phyloP scores from a whole-genome alignment of 495 filamentous ascomycete genomes.

The Chaetomium fimeti region DNA sequence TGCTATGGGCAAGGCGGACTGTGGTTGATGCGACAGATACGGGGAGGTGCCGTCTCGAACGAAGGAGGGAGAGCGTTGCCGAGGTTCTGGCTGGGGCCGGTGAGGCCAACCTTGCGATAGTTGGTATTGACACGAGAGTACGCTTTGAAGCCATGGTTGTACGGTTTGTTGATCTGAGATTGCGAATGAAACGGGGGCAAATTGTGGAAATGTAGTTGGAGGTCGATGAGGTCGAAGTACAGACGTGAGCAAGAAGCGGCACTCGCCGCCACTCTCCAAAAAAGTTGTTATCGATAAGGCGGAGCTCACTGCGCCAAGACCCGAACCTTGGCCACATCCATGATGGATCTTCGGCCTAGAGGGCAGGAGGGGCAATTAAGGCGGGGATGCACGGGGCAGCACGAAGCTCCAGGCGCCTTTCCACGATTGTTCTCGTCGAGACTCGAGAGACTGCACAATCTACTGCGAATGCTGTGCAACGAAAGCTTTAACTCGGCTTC shows the following conservation, averaged over 20 bases:
- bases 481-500: not conserved
- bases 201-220: not conserved
- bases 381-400: not conserved
- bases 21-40: not conserved
- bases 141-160: constrained; percentile 26
- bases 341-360: not conserved
- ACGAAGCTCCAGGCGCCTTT: not conserved
- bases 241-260: not conserved
- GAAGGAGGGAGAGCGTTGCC: not conserved
- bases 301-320: not conserved
- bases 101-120: constrained; percentile 14
- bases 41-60: constrained; percentile 9
- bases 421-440: not conserved
- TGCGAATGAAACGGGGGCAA: not conserved
- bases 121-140: constrained; percentile 12
- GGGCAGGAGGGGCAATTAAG: constrained; percentile 14
- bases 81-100: not conserved
- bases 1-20: constrained; percentile 38
- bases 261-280: not conserved
- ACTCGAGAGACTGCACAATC: not conserved
- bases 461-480: not conserved
- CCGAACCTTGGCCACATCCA: not conserved
- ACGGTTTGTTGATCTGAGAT: not conserved
- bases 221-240: not conserved
- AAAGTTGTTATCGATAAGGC: constrained; percentile 22